phyloP scores from a whole-genome alignment of 805 yeast genomes.

The Henningerozyma blattae region DNA sequence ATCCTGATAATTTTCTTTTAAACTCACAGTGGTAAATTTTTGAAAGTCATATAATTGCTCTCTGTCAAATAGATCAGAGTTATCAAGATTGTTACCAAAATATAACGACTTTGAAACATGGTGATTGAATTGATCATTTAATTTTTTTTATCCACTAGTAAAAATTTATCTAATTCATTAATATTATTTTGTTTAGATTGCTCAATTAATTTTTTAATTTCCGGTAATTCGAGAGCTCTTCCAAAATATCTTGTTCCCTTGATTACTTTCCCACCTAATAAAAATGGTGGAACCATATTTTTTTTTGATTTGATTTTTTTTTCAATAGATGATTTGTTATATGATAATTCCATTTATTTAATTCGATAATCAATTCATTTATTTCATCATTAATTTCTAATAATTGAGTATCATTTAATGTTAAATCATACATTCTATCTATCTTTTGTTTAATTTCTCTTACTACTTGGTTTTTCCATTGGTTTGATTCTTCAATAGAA shows the following conservation, averaged over 20 bases:
- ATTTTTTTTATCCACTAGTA: too few relatives aligned
- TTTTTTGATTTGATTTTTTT: constrained; percentile 2
- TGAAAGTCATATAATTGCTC: constrained; percentile 5
- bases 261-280: constrained; percentile 19
- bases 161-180: too few relatives aligned
- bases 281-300: constrained; percentile 3
- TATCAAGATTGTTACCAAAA: not conserved
- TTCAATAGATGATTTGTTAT: constrained; percentile 58
- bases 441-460: constrained; percentile 52
- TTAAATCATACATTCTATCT: constrained; percentile 50
- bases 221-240: constrained; percentile 69
- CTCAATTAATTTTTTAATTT: constrained; percentile 40
- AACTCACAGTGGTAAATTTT: constrained; percentile 6
- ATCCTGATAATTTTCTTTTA: constrained; percentile 4
- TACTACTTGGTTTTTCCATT: constrained; percentile 51
- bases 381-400: constrained; percentile 66
- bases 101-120: not conserved
- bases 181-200: constrained; percentile 14
- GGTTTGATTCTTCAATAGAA: constrained; percentile 51
- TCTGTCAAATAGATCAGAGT: not conserved
- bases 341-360: constrained; percentile 67
- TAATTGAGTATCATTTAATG: constrained; percentile 46
- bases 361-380: constrained; percentile 55
- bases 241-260: constrained; percentile 71
- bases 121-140: not conserved